Base-by-base conservation (phyloP, 1,139 yeast genomes). In the Arxiozyma heterogenica region DNA sequence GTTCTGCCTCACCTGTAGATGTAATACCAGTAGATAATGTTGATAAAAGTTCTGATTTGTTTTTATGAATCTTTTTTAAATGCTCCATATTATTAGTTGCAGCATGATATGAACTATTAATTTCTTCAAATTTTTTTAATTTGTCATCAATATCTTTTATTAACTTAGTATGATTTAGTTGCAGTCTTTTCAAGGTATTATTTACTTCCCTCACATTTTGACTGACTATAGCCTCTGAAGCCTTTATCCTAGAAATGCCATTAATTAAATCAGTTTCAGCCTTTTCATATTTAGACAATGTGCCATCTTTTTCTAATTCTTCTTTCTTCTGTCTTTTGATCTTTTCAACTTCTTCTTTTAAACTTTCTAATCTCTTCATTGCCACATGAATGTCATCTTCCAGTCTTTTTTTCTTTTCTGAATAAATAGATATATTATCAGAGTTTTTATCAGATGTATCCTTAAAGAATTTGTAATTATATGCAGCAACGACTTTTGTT, bases 21-120 rank as follows among this genome's bases (percentile, higher is more conserved):
- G 97, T 86, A 17, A 93, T 83, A 62, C 98, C 98, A 0, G 98
- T 91, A 0, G 93, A 83, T 45, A 94, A 75, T 0, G 95, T 83
- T 5, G 95, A 84, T 18, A 89, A 72, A 22, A 91, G 75, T 59
- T 91, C 97, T 64, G 89, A 95, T 61, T 86, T 87, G 57, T 75
- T 78, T 41, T 75, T 74, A 56, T 79, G 76, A n/a, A 76, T 75
- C 7, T 73, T 73, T 57, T 81, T 83, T 54, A 82, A 63, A 2
- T 67, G 64, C 4, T 69, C 71, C 11, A 85, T 70, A 44, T 73
- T 66, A 0, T 67, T 66, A 53, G 79, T 81, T 12, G 82, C 71
- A 0, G 61, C 60, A 2, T 74, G 73, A 61, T 79, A 83, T 12
- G 75, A 73, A 8, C 65, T 61, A 50, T 75, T 73, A 23, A 75